phyloP scores from a whole-genome alignment of 352 stramenopile species.

The Phytophthora nicotianae region DNA sequence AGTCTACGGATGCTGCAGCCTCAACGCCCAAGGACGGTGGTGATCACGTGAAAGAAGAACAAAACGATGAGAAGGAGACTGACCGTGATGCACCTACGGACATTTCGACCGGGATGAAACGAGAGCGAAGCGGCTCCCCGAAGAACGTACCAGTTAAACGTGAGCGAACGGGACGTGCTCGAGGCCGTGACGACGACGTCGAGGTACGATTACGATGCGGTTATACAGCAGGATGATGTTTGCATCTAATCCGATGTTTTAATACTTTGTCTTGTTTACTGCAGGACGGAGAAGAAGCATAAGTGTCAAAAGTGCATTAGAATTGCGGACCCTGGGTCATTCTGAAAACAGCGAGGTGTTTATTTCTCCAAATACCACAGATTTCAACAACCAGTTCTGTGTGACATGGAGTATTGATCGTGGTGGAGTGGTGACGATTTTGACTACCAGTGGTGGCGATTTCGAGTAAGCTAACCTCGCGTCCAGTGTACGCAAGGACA shows the following conservation, averaged over 20 bases:
- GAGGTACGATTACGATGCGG: constrained; percentile 31
- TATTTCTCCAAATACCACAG: constrained; percentile 10
- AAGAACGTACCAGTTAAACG: constrained; percentile 39
- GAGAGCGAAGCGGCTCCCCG: constrained; percentile 44
- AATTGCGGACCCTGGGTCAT: constrained; percentile 5
- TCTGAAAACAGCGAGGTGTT: neutral
- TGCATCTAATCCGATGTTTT: neutral
- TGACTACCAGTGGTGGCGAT: no score
- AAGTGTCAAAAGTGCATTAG: neutral
- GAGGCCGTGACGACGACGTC: constrained; percentile 30
- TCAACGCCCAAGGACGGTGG: constrained; percentile 9
- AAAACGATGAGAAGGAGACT: constrained; percentile 12
- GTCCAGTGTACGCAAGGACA: constrained; percentile 65
- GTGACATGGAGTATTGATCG: no score
- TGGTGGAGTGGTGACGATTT: no score
- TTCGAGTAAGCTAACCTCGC: constrained; percentile 18
- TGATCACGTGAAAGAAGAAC: constrained; percentile 26
- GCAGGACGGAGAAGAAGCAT: constrained; percentile 35
- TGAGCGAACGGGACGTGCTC: constrained; percentile 30
- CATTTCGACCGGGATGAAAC: constrained; percentile 25
- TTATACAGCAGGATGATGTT: neutral
- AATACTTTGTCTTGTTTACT: constrained; percentile 1
- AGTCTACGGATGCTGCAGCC: constrained; percentile 8
- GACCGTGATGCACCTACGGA: constrained; percentile 10
- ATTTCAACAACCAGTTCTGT: constrained; percentile 8